These are phyloP conservation scores for Cutaneotrichosporon mucoides DNA, from an alignment of 1,284 basidiomycete genomes.

Conservation along the genomic window DNA sequence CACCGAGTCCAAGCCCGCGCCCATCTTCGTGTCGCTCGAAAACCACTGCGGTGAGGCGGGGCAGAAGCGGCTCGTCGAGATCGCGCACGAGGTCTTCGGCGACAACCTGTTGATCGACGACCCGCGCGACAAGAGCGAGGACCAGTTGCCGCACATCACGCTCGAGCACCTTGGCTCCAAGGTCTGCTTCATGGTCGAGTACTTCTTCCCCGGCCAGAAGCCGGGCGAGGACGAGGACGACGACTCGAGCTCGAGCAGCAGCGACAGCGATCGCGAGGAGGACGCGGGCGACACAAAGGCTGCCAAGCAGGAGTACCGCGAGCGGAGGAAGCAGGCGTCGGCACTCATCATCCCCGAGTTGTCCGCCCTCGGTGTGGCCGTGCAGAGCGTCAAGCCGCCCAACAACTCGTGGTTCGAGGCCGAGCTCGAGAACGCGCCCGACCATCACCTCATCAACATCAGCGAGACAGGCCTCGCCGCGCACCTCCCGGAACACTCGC, in stretches of 20 bases:
- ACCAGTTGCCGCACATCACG: not conserved
- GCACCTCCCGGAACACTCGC: constrained; percentile 3
- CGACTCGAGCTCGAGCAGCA: not conserved
- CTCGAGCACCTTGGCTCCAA: constrained; percentile 13
- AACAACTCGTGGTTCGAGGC: constrained; percentile 17
- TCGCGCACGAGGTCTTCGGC: constrained; percentile 17
- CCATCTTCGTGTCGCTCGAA: constrained; percentile 16
- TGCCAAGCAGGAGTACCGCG: constrained; percentile 1
- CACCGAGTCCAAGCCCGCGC: not conserved
- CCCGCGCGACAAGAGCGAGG: not conserved
- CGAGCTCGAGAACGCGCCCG: constrained; percentile 8
- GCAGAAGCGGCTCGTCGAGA: constrained; percentile 17
- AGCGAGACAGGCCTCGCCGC: constrained; percentile 14
- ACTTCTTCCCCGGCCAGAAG: constrained; percentile 11
- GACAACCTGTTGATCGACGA: constrained; percentile 4
- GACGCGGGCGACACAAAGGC: not conserved
- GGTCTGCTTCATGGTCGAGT: constrained; percentile 20
- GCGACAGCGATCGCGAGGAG: not conserved
- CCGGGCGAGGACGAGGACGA: not conserved
- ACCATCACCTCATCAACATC: constrained; percentile 20
- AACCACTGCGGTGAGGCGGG: constrained; percentile 18
- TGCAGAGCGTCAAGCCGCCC: constrained; percentile 17
- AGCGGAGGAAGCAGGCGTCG: constrained; percentile 3
- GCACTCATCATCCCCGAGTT: constrained; percentile 15
- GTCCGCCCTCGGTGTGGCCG: constrained; percentile 14